Percentiles rank a stretch among this genome's conserved stretches.
Conservation (phyloP, 441 rosid species). For the Cnidoscolus chayamansa region DNA sequence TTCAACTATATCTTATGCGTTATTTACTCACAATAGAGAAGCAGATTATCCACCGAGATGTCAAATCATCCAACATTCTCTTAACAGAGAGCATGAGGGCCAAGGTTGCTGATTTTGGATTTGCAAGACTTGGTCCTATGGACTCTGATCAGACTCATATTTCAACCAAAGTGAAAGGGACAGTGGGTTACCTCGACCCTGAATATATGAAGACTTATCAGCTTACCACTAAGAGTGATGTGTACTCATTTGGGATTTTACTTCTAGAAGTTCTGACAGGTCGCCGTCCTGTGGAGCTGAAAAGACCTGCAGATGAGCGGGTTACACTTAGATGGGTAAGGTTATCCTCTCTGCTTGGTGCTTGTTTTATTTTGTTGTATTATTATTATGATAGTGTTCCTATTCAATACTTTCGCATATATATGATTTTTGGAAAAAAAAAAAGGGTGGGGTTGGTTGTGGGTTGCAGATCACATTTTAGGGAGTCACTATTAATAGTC, state of each 20-base stretch:
- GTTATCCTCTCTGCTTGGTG: constrained; percentile 5
- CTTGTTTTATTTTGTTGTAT: background rate
- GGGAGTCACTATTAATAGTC: too few relatives aligned
- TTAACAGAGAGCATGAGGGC: constrained; percentile 86
- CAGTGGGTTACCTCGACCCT: constrained; percentile 93
- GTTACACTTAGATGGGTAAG: constrained; percentile 87
- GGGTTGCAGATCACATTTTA: too few relatives aligned
- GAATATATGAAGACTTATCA: constrained; percentile 92
- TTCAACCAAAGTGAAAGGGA: constrained; percentile 87
- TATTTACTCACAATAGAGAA: constrained; percentile 47
- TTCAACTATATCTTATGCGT: background rate
- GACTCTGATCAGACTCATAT: constrained; percentile 73
- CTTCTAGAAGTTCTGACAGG: constrained; percentile 86
- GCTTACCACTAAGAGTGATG: constrained; percentile 87
- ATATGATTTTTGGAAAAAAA: background rate
- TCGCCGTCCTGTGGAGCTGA: constrained; percentile 84
- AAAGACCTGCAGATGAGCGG: constrained; percentile 53
- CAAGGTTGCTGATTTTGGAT: constrained; percentile 94
- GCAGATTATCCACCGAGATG: constrained; percentile 90
- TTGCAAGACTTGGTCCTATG: constrained; percentile 67
- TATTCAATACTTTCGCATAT: background rate
- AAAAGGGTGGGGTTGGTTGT: background rate
- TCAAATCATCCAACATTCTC: constrained; percentile 92
- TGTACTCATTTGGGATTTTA: constrained; percentile 81
- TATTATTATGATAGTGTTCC: background rate